phyloP scores from a whole-genome alignment of 2,329 filamentous ascomycete species.

The Fusarium domesticum region DNA sequence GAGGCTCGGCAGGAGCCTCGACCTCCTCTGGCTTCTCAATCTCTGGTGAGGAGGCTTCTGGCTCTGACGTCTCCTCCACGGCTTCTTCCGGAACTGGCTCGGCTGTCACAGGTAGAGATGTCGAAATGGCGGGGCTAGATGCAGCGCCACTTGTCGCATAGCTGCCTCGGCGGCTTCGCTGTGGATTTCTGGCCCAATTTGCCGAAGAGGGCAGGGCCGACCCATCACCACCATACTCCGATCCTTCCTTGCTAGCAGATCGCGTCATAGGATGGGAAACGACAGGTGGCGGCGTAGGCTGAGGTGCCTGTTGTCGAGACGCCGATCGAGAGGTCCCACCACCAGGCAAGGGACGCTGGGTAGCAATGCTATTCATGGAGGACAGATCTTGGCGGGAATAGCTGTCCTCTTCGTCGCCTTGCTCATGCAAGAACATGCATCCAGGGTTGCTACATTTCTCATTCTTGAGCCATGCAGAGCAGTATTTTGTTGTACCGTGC shows the following conservation, averaged over 20 bases:
- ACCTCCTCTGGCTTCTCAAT: slow-evolving; percentile 14
- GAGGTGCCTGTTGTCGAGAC: slow-evolving; percentile 48
- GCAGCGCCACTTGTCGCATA: slow-evolving; percentile 77
- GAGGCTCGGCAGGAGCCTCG: slow-evolving; percentile 9
- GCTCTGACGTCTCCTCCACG: slow-evolving; percentile 32
- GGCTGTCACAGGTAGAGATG: slow-evolving; percentile 51
- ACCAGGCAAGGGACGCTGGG: slow-evolving; percentile 63
- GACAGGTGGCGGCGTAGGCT: slow-evolving; percentile 39
- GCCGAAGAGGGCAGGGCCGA: slow-evolving; percentile 92
- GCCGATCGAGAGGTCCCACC: slow-evolving; percentile 53
- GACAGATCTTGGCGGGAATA: slow-evolving; percentile 93
- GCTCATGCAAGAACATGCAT: slow-evolving; percentile 97
- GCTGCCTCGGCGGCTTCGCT: slow-evolving; percentile 68
- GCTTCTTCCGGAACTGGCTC: slow-evolving; percentile 47
- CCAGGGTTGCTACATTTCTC: slow-evolving; percentile 93
- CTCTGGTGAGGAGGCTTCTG: slow-evolving; percentile 26
- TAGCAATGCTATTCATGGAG: slow-evolving; percentile 86
- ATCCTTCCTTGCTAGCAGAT: slow-evolving; percentile 74
- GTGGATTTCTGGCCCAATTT: slow-evolving; percentile 79
- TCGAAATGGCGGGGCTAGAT: slow-evolving; percentile 75
- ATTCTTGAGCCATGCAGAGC: slow-evolving; percentile 91
- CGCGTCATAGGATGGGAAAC: slow-evolving; percentile 65
- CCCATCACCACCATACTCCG: slow-evolving; percentile 68
- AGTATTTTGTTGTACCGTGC: slow-evolving; percentile 94
- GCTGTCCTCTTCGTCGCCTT: slow-evolving; percentile 96